These are phyloP conservation scores for Teunomyces gatunensis DNA, from an alignment of 805 yeast species.

Conservation along the genomic window DNA sequence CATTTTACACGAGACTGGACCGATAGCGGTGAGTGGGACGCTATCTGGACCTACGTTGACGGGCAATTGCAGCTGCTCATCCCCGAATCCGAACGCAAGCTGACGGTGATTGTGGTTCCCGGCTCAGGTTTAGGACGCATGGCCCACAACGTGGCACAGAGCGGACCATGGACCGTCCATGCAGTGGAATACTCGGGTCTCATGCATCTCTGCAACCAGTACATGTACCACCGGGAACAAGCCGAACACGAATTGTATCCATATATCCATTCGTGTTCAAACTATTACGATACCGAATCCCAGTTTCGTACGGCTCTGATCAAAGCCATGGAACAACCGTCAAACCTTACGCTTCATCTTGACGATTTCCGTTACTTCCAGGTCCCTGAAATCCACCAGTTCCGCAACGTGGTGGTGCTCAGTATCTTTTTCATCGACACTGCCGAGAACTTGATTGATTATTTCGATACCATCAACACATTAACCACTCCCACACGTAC, in stretches of 20 bases:
- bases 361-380: conserved; percentile 66
- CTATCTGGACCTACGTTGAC: conserved; percentile 52
- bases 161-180: conserved; percentile 45
- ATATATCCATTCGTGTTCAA: conserved; percentile 62
- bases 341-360: conserved; percentile 45
- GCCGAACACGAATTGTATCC: conserved; percentile 38
- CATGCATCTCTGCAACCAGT: conserved; percentile 71
- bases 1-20: conserved; percentile 84
- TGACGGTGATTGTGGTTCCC: conserved; percentile 66
- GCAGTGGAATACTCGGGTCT: conserved; percentile 74
- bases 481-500: conserved; percentile 35
- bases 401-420: conserved; percentile 53
- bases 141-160: conserved; percentile 56
- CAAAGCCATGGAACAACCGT: conserved; percentile 38
- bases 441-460: conserved; percentile 79
- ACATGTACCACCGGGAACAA: conserved; percentile 42
- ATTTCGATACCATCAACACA: conserved; percentile 61
- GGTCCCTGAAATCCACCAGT: conserved; percentile 21
- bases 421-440: conserved; percentile 87
- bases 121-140: conserved; percentile 86
- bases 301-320: conserved; percentile 50
- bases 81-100: conserved; percentile 21
- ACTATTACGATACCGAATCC: conserved; percentile 47
- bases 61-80: conserved; percentile 37
- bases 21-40: conserved; percentile 49